Percentiles rank a stretch among this genome's conserved stretches.
phyloP scores from a whole-genome alignment of 257 asterid genomes.

The Solanum pinnatisectum region DNA sequence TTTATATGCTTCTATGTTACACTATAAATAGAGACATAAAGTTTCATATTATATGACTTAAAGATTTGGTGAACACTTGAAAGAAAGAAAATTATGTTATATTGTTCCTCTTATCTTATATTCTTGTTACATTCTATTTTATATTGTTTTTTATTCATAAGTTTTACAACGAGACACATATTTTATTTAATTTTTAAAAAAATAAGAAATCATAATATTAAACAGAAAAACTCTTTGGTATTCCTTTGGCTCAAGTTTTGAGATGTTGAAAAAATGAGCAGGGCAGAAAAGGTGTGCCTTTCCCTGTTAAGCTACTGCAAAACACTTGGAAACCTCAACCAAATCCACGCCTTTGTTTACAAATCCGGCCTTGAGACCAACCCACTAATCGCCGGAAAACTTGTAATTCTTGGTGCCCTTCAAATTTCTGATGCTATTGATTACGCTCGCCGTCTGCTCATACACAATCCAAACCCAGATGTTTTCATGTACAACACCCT shows the following conservation, averaged over 20 bases:
- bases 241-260: background rate
- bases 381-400: constrained; percentile 57
- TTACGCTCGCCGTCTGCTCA: constrained; percentile 48
- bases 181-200: no score
- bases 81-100: no score
- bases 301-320: constrained; percentile 45
- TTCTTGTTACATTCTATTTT: no score
- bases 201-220: no score
- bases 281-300: constrained; percentile 20
- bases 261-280: constrained; percentile 23
- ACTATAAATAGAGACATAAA: no score
- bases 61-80: no score
- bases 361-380: constrained; percentile 50
- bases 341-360: constrained; percentile 49
- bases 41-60: no score
- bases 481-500: constrained; percentile 80
- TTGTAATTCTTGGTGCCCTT: constrained; percentile 55
- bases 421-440: constrained; percentile 41
- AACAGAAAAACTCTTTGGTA: background rate
- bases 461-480: constrained; percentile 42
- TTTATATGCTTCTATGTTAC: no score
- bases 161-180: no score
- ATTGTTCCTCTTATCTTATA: no score
- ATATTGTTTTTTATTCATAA: no score
- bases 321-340: constrained; percentile 45